These are phyloP conservation scores for Discostella pseudostelligera DNA, from an alignment of 108 stramenopile species.

Conservation along the genomic window DNA sequence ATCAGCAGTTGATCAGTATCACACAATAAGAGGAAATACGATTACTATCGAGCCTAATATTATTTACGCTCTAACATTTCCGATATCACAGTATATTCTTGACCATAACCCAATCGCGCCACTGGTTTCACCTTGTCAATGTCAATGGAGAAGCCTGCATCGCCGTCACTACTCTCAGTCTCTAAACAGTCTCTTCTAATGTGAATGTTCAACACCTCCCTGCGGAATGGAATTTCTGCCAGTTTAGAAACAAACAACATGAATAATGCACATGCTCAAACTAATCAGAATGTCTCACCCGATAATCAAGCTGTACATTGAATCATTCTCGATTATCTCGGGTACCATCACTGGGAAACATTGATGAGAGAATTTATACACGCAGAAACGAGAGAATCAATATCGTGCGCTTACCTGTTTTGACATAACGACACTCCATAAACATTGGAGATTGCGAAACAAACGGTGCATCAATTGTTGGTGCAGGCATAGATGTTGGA, in stretches of 20 bases:
- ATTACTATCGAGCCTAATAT: too few relatives aligned
- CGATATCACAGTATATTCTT: constrained; percentile 30
- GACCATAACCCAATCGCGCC: constrained; percentile 27
- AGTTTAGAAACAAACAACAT: background rate
- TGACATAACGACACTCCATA: constrained; percentile 32
- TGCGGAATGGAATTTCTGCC: background rate
- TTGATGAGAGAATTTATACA: too few relatives aligned
- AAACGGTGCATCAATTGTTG: constrained; percentile 15
- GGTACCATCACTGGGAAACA: constrained; percentile 22
- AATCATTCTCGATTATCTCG: constrained; percentile 15
- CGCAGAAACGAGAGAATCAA: too few relatives aligned
- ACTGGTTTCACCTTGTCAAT: constrained; percentile 20
- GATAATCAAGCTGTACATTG: constrained; percentile 31
- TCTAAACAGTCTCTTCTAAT: constrained; percentile 14
- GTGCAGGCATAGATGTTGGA: constrained; percentile 20
- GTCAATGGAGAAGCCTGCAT: constrained; percentile 4
- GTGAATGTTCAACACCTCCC: constrained; percentile 29
- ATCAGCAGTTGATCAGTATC: too few relatives aligned
- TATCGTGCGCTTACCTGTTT: constrained; percentile 14
- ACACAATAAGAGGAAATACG: too few relatives aligned
- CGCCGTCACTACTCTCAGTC: background rate
- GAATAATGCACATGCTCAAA: background rate
- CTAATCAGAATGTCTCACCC: background rate
- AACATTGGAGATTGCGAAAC: constrained; percentile 16
- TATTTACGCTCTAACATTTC: background rate